Base-by-base conservation (phyloP, 192 early-diverging fungal genomes). In the Coemansia sp. region DNA sequence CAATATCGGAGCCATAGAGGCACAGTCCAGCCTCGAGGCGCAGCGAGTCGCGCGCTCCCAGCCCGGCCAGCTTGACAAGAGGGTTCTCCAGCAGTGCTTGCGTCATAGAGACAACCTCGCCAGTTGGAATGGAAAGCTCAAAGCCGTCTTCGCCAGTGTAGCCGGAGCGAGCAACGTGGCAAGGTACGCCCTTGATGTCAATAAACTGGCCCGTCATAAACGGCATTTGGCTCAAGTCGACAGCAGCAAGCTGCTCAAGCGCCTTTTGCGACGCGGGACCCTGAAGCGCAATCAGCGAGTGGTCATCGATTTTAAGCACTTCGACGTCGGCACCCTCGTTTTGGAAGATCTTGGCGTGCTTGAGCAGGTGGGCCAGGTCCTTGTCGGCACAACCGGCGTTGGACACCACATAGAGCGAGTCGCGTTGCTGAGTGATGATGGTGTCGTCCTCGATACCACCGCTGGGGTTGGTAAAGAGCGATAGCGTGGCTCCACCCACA, bases 131-230 rank as follows among this genome's bases (percentile, higher is more conserved):
- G 11, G 94, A 95, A 70, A 99, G 90, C 92, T 99, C 97, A 73
- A 99, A 98, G 13, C 97, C 97, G 84, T 99, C 97, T 82, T 99
- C 97, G 65, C 97, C 97, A 64, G 97, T 99, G 86, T 99, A 99
- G 13, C 97, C 97, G 32, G 93, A 96, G 30, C 97, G 91, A 19
- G 97, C 93, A 42, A 99, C 89, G 67, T 96, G 94, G 70, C 90
- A 90, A 1, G 86, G 86, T 49, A 93, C 85, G 49, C 93, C 95
- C 53, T 86, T 87, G 60, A 99, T 83, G 9, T 89, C 86, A 66
- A 96, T 75, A 57, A 83, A 68, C 43, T 87, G 82, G 11, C 88
- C 89, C 23, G 88, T 90, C 97, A 99, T 99, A 76, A 99, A 99
- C 37, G 85, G 80, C 73, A 99, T 91, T 71, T 92, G 87, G 19